Base-by-base conservation (phyloP, 2,329 filamentous ascomycete species). In the Botrytis sinoallii region DNA sequence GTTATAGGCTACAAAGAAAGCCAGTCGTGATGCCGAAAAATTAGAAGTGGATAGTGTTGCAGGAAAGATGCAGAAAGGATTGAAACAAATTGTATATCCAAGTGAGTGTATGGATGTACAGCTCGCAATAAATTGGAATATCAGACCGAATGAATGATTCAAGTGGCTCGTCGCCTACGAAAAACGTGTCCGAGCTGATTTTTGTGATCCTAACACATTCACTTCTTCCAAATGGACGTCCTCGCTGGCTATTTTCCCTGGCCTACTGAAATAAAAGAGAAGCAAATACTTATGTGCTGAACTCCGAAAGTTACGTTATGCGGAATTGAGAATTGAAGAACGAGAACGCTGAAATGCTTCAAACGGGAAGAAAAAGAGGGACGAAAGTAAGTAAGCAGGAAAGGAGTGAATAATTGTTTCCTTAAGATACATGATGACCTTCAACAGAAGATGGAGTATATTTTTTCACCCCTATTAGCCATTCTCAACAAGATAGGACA, bases 211-310 rank as follows among this genome's bases (percentile, higher is more conserved):
- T 40, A 60, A 59, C 38, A 57, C 64, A 46, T 70, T 57, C 63
- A 73, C 29, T 52, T 32, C 32, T 52, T 46, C 32, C 52, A 57
- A 57, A 14, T 25, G 35, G 40, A 52, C 42, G 52, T 40, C 25
- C n/a, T 40, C 16, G 22, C 25, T 40, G 16, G 42, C 40, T 9
- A 20, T 35, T 9, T 40, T 52, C 35, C n/a, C 40, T 60, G 42
- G 63, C 66, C 29, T 9, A 22, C 22, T 32, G 57, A 35, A 42
- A 68, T 42, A 38, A 46, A 66, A 65, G 55, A 73, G 46, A 69
- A 72, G 71, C 64, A 73, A 12, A 73, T 73, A 73, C 71, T 73
- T 73, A 73, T 69, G 42, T 73, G 71, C 71, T 73, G 32, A 69
- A 69, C 64, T 46, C 29, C 32, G n/a, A 64, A 46, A 22, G n/a